phyloP scores from a whole-genome alignment of 257 asterid species.

The Coffea eugenioides region DNA sequence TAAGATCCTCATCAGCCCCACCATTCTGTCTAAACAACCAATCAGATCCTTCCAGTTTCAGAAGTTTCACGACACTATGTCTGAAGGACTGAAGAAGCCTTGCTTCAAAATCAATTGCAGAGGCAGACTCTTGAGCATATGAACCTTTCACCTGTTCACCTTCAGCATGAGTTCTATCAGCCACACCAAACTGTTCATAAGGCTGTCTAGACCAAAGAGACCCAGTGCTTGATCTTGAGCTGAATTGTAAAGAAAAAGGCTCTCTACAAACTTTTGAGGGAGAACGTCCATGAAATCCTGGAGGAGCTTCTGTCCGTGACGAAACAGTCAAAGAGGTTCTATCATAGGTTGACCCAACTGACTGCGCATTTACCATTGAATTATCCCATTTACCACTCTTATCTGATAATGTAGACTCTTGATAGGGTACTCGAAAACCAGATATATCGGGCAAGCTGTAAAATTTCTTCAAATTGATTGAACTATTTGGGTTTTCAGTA shows the following conservation, averaged over 20 bases:
- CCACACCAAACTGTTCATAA: slow-evolving; percentile 86
- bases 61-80: slow-evolving; percentile 62
- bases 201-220: slow-evolving; percentile 92
- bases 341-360: slow-evolving; percentile 37
- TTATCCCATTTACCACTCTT: slow-evolving; percentile 45
- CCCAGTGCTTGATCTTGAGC: slow-evolving; percentile 45
- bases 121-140: slow-evolving; percentile 43
- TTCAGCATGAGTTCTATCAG: slow-evolving; percentile 46
- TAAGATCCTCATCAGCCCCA: slow-evolving; percentile 94
- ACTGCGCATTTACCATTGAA: slow-evolving; percentile 42
- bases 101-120: slow-evolving; percentile 56
- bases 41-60: slow-evolving; percentile 93
- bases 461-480: slow-evolving; percentile 63
- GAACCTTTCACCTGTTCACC: slow-evolving; percentile 24
- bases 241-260: slow-evolving; percentile 49
- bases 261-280: slow-evolving; percentile 60
- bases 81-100: slow-evolving; percentile 85
- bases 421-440: slow-evolving; percentile 60
- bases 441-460: slow-evolving; percentile 90
- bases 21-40: slow-evolving; percentile 87
- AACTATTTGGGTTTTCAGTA: slow-evolving; percentile 34
- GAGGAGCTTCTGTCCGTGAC: slow-evolving; percentile 48
- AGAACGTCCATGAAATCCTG: slow-evolving; percentile 46
- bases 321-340: slow-evolving; percentile 38
- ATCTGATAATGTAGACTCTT: slow-evolving; percentile 39